Evolutionary conservation across 208 protist genomes (phyloP).

Genomic region (Trypanosoma vivax): DNA sequence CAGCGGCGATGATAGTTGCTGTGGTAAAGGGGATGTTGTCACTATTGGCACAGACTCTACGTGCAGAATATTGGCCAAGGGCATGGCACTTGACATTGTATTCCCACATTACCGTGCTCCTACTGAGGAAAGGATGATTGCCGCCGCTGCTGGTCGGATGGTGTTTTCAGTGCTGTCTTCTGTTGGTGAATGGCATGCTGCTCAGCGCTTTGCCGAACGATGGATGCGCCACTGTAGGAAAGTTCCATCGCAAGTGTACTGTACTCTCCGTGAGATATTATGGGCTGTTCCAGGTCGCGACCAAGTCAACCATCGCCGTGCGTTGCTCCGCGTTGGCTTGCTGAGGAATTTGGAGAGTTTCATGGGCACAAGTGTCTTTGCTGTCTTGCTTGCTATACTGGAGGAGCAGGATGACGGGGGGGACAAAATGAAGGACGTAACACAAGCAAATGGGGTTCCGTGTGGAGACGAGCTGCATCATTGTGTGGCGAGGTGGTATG

Average conservation of each 20-base stretch:
- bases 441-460: not conserved
- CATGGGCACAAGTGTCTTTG: not conserved
- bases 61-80: not conserved
- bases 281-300: not conserved
- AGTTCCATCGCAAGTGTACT: not conserved
- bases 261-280: slow-evolving; percentile 1
- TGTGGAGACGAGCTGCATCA: not conserved
- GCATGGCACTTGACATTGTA: slow-evolving; percentile 7
- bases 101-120: not conserved
- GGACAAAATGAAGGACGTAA: not conserved
- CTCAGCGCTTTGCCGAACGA: not conserved
- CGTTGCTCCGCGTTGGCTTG: not conserved
- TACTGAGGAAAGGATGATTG: not conserved
- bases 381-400: not conserved
- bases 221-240: not conserved
- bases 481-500: slow-evolving; percentile 11
- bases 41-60: not conserved
- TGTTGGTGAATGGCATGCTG: not conserved
- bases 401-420: not conserved
- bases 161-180: slow-evolving; percentile 2
- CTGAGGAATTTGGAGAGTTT: not conserved
- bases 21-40: not conserved
- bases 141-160: not conserved
- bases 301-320: not conserved
- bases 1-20: not conserved